Evolutionary conservation across 306 rosid species (phyloP), one percentile per base, ranked within the genome.

Genomic region (Luffa aegyptiaca): DNA sequence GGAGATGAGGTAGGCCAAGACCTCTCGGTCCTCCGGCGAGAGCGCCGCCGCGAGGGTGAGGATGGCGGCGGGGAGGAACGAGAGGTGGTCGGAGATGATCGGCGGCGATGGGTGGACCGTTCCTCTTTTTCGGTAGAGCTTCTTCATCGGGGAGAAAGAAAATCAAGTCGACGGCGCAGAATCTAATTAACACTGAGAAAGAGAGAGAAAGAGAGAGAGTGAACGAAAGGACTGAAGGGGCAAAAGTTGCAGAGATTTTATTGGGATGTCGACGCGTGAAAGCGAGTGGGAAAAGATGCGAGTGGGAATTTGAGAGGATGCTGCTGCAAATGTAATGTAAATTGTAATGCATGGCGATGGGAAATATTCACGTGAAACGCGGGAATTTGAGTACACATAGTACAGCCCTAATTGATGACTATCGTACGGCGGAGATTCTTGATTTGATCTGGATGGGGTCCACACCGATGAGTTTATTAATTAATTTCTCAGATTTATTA

Each of bases 71-170:
- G 99, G 97, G 35, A 95, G 97, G 84, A 91, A 93, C 52, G 99
- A 79, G 5, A 95, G 91, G 10, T 91, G 96, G 87, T 95, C 96
- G 57, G 96, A 84, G 5, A 88, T 87, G 57, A 80, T 48, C 1
- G 97, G 97, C 31, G 99, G 99, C 18, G 98, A 91, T 35, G 97
- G 99, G 75, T 95, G 98, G 17, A 92, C 96, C 64, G 94, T 87
- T 14, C 91, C 94, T 79, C 82, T 91, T 37, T 90, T 91, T 37
- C 94, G 90, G 83, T 86, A 89, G 33, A 90, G 91, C 89, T 95
- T 95, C 93, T 95, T 95, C 99, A 95, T 94, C 72, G n/a, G 82
- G 14, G 76, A 58, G 20, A 13, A 44, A 42, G 10, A 36, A 64
- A 65, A 59, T 9, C 8, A 31, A 41, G 35, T 57, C 31, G 63